These are phyloP conservation scores for Ulota crispa DNA, from an alignment of 225 moss, liverwort and hornwort species.

Conservation along the genomic window DNA sequence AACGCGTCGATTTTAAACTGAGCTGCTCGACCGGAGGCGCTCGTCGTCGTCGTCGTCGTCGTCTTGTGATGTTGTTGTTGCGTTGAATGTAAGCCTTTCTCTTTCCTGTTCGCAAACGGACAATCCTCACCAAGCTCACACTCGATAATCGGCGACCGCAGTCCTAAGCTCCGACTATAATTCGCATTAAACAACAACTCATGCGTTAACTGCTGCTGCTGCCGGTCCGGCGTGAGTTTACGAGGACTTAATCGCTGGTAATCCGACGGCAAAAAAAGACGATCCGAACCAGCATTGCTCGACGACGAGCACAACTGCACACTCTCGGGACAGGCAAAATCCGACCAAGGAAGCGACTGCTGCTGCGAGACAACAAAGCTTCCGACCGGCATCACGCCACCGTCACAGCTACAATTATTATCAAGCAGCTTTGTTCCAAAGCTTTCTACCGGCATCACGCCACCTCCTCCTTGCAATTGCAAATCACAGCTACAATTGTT, in stretches of 20 bases:
- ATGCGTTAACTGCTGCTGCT: neutral
- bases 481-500: neutral
- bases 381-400: too few relatives aligned
- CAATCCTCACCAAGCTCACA: constrained; percentile 54
- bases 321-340: constrained; percentile 28
- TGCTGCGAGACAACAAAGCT: neutral
- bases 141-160: constrained; percentile 38
- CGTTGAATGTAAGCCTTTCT: constrained; percentile 28
- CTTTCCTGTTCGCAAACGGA: constrained; percentile 32
- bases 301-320: constrained; percentile 13
- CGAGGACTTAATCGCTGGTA: constrained; percentile 14
- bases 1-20: neutral
- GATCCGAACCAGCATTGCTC: constrained; percentile 33
- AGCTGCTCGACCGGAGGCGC: neutral
- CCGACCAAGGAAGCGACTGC: constrained; percentile 23
- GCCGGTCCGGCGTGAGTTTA: constrained; percentile 32
- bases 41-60: too few relatives aligned
- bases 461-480: constrained; percentile 4
- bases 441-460: neutral
- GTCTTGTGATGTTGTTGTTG: constrained; percentile 12
- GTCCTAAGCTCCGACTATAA: constrained; percentile 28
- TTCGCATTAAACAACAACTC: constrained; percentile 23
- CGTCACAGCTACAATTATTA: neutral
- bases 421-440: neutral
- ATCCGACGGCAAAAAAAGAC: constrained; percentile 12